Base-by-base conservation (phyloP, 2,329 filamentous ascomycete genomes). In the Drechslerella stenobrocha region DNA sequence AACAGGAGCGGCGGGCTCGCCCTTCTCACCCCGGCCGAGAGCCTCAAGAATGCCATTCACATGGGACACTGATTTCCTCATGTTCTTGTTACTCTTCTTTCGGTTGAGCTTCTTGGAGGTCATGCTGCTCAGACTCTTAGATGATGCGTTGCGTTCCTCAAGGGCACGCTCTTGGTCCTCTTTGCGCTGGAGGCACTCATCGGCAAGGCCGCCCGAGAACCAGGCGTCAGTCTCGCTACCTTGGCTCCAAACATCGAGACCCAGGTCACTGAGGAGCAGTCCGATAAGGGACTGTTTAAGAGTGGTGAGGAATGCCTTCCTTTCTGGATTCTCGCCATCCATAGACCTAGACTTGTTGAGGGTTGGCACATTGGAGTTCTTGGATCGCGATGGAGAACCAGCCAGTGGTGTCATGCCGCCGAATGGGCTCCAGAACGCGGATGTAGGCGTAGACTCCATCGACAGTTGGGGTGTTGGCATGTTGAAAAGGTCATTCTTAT, bases 181-280 rank as follows among this genome's bases (percentile, higher is more conserved):
- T 46, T 81, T 83, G 23, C 84, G 80, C 35, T 86, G 83, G 52
- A 86, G 84, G 73, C 84, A 86, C 70, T 86, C 79, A 71, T 86
- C 82, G 1, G 84, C 84, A 4, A 90, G 76, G 11, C 83, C 83
- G 52, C 83, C 81, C 47, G 78, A 77, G 71, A 96, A 93, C 87
- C 92, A 96, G 2, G 81, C 81, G 75, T 97, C 93, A 0, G 92
- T 97, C 78, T 98, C 93, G 40, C 90, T 95, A 2, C 93, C 93
- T 51, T 83, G 84, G n/a, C 86, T 84, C 76, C 95, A 93, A 1
- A 96, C 87, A 26, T 89, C 83, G 37, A 87, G 90, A 3, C 91
- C 90, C 2, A 97, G 80, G 75, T 98, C 93, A 50, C 92, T 97
- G 23, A 97, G 78, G 1, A 97, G 78, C 15, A 98, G 80, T 70